These are phyloP conservation scores for Aspergillus pseudoglaucus DNA, from an alignment of 2,329 filamentous ascomycete species.

Conservation along the genomic window DNA sequence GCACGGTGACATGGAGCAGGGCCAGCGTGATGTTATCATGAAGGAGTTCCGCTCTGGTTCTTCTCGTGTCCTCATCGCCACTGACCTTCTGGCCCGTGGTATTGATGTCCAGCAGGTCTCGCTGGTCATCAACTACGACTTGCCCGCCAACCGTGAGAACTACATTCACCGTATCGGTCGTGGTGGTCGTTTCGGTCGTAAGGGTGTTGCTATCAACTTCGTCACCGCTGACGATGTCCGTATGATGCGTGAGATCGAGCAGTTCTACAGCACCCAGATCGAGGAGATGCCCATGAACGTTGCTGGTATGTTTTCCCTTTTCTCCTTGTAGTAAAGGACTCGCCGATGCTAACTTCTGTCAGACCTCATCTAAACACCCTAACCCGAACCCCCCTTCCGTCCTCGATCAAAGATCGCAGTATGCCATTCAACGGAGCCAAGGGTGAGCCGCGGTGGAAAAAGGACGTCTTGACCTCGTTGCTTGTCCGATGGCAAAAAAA, in stretches of 20 bases:
- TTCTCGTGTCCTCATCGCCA: conserved; percentile 97
- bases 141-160: conserved; percentile 98
- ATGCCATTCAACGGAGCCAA: conserved; percentile 20
- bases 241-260: conserved; percentile 99
- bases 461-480: conserved; percentile 18
- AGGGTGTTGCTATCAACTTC: conserved; percentile 99
- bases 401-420: conserved; percentile 32
- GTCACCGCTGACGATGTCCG: conserved; percentile 98
- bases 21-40: conserved; percentile 98
- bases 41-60: conserved; percentile 99
- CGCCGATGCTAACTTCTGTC: too few species aligned
- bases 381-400: conserved; percentile 22
- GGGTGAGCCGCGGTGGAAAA: conserved; percentile 22
- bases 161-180: conserved; percentile 99
- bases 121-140: conserved; percentile 99
- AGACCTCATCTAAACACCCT: conserved; percentile 40
- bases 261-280: conserved; percentile 99
- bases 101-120: conserved; percentile 99
- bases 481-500: conserved; percentile 20
- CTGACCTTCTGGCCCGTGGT: conserved; percentile 95
- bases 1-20: conserved; percentile 99
- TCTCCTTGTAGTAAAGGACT: too few species aligned
- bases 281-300: conserved; percentile 99
- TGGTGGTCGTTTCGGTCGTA: conserved; percentile 98
- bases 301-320: conserved; percentile 46